These are phyloP conservation scores for Carex parvula DNA, from an alignment of 176 grass and related monocot species.

Conservation along the genomic window DNA sequence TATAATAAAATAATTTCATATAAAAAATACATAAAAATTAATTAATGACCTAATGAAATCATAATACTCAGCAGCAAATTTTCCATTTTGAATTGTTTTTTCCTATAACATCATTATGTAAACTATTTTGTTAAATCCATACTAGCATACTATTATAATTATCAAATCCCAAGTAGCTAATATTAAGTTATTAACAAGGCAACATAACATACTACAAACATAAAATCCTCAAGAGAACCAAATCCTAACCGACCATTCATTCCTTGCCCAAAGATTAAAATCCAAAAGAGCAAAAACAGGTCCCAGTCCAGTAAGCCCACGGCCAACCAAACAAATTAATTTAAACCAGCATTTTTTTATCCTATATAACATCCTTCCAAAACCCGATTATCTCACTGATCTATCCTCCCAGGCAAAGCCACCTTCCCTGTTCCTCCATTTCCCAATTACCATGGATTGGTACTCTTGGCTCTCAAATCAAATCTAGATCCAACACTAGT, in stretches of 20 bases:
- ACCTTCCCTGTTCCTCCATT: constrained; percentile 2
- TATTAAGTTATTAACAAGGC: background rate
- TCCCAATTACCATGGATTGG: constrained; percentile 62
- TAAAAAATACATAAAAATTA: too few species aligned
- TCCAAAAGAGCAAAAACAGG: background rate
- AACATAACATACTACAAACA: background rate
- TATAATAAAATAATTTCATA: too few species aligned
- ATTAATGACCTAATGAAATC: too few species aligned
- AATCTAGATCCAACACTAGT: constrained; percentile 46
- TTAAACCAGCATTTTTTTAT: background rate
- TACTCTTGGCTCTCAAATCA: constrained; percentile 72
- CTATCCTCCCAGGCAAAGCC: constrained; percentile 14
- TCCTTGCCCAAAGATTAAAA: background rate
- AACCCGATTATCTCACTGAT: constrained; percentile 2
- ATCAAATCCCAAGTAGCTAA: background rate
- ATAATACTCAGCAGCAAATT: too few species aligned
- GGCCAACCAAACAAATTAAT: background rate
- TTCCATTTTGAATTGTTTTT: too few species aligned
- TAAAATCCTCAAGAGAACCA: background rate
- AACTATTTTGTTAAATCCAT: background rate
- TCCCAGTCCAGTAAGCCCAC: background rate
- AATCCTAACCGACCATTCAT: background rate
- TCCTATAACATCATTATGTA: background rate
- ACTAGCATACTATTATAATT: background rate
- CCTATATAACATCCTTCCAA: constrained; percentile 16